A percentile compares a stretch with the other conserved stretches of the same genome.
phyloP scores from a whole-genome alignment of 176 grass and related monocot species.

The Oropetium thomaeum region DNA sequence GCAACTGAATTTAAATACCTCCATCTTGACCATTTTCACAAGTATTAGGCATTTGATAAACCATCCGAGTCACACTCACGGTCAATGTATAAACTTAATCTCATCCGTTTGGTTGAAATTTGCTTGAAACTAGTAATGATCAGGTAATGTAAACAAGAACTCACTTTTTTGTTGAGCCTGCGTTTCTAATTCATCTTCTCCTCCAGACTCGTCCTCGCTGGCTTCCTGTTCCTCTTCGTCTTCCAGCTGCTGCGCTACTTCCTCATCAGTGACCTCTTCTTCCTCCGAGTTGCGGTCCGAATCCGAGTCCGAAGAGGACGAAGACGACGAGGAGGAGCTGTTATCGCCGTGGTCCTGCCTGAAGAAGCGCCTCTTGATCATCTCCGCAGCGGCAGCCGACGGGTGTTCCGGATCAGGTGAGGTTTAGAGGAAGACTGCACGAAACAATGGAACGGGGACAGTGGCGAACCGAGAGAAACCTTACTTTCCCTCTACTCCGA shows the following conservation, averaged over 20 bases:
- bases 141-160: not conserved
- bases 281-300: constrained; percentile 28
- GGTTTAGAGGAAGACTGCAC: not conserved
- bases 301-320: constrained; percentile 44
- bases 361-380: constrained; percentile 86
- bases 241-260: constrained; percentile 5
- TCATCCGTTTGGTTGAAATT: not conserved
- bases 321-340: constrained; percentile 43
- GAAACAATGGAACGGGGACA: not conserved
- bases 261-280: constrained; percentile 39
- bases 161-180: constrained; percentile 18
- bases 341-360: constrained; percentile 13
- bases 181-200: not conserved
- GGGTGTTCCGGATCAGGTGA: not conserved
- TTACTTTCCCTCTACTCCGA: too few species aligned
- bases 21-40: not conserved
- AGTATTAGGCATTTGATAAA: not conserved
- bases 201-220: constrained; percentile 7
- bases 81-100: not conserved
- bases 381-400: not conserved
- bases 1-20: not conserved
- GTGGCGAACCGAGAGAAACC: too few species aligned
- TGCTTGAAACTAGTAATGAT: not conserved
- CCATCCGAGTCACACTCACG: not conserved
- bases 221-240: constrained; percentile 2